A percentile compares a stretch with the other conserved stretches of the same genome.
Evolutionary conservation across 2,329 filamentous ascomycete species (phyloP).

Genomic region (Lachnellula cervina): DNA sequence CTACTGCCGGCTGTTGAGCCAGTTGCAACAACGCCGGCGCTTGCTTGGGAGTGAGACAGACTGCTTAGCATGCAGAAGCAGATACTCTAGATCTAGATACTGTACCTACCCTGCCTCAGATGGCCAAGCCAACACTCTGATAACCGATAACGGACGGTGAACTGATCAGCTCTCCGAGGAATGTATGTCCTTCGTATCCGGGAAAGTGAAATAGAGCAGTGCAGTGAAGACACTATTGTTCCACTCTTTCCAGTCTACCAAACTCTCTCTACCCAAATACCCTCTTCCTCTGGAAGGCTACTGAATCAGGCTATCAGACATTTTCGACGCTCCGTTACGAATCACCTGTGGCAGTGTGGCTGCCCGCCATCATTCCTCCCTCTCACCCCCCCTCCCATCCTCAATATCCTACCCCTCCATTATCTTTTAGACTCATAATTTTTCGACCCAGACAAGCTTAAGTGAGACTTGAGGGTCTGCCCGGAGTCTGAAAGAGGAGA

Average conservation of each 20-base stretch:
- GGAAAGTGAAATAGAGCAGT: too few species aligned
- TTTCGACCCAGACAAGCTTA: slow-evolving; percentile 6
- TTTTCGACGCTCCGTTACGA: slow-evolving; percentile 2
- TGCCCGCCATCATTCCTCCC: not conserved
- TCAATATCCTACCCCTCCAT: not conserved
- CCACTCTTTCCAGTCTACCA: not conserved
- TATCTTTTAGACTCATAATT: slow-evolving; percentile 5
- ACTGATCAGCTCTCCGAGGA: not conserved
- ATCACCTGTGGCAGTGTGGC: slow-evolving; percentile 7
- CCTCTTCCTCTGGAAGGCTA: not conserved
- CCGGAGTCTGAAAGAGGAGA: slow-evolving; percentile 12
- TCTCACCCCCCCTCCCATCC: slow-evolving; percentile 1
- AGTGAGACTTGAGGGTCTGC: slow-evolving; percentile 22
- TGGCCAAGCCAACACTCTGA: not conserved
- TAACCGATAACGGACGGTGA: not conserved
- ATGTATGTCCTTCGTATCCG: not conserved
- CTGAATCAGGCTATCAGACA: not conserved
- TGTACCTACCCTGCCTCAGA: too few species aligned
- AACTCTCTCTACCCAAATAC: not conserved
- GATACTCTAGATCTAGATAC: not conserved
- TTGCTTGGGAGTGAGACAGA: not conserved
- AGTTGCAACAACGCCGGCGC: not conserved
- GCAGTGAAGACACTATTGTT: not conserved
- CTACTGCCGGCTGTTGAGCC: not conserved
- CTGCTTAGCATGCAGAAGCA: not conserved